A percentile compares a stretch with the other conserved stretches of the same genome.
These are phyloP conservation scores for Narthecium ossifragum DNA, from an alignment of 106 monocot genomes.

Conservation along the genomic window DNA sequence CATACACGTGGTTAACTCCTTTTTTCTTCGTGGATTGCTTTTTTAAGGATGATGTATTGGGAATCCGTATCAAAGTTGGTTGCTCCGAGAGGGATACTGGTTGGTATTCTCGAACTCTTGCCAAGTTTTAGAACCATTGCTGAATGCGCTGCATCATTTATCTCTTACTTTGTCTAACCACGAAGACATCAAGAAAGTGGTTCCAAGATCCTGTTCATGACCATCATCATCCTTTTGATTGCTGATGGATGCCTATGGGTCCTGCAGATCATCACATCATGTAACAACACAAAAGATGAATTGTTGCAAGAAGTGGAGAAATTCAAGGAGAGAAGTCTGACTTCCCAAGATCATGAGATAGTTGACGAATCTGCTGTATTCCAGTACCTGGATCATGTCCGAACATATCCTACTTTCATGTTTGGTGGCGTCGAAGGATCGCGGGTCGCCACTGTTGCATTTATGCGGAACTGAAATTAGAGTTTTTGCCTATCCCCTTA, in stretches of 20 bases:
- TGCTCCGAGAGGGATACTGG: conserved; percentile 60
- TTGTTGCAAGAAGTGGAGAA: conserved; percentile 55
- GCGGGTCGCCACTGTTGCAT: conserved; percentile 79
- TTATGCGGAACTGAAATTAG: conserved; percentile 30
- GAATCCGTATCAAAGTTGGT: conserved; percentile 54
- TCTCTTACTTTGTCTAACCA: too few species aligned
- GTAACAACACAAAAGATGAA: conserved; percentile 68
- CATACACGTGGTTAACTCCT: background rate
- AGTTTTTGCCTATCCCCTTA: too few species aligned
- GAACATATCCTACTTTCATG: conserved; percentile 65
- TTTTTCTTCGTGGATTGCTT: too few species aligned
- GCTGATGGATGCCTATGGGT: too few species aligned
- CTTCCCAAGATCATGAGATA: conserved; percentile 10
- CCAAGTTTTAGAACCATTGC: too few species aligned
- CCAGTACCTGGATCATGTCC: conserved; percentile 63
- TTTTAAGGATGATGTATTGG: conserved; percentile 74
- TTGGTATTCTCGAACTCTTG: too few species aligned
- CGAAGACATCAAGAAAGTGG: too few species aligned
- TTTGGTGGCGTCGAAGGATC: conserved; percentile 89
- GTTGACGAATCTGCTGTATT: too few species aligned
- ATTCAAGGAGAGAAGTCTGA: conserved; percentile 35
- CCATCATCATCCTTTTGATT: too few species aligned
- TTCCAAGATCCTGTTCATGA: too few species aligned
- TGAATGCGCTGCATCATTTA: too few species aligned
- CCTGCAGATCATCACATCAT: conserved; percentile 52